Base-by-base conservation (phyloP, 805 yeast species). In the Myxozyma melibiosi region DNA sequence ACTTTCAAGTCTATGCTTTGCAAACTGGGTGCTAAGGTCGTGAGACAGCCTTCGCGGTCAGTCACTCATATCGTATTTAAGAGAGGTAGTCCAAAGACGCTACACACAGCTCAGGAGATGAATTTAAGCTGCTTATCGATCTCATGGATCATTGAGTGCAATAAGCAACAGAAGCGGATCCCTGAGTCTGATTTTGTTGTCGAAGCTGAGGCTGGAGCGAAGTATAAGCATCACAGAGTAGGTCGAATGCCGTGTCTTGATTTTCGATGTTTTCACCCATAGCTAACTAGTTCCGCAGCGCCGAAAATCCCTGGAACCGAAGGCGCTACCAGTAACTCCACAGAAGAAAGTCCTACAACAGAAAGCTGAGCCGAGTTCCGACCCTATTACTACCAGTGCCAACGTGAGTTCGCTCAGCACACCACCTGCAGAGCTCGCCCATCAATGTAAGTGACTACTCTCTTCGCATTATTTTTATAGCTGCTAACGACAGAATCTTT, bases 11-110 rank as follows among this genome's bases (percentile, higher is more conserved):
- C 31, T 4, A 55, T 61, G 28, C 30, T 65, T 11, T 13, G 34
- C 22, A 40, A 43, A 25, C 56, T 65, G 11, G 67, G 68, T 1
- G 66, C 68, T 1, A 50, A 22, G 31, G 40, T 61, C 4, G 47
- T 44, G 18, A 51, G 46, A 35, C 51, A 45, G 31, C 33, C 51
- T 9, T 42, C 55, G 20, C 45, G 54, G 34, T 27, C 9, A 8
- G 53, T 57, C 27, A 63, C 67, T 1, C 68, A 65, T 45, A 33
- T 65, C 16, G 40, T 65, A 11, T 65, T 56, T 31, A 61, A 65
- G 25, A 42, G 53, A 30, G 67, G 67, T 1, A 43, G 56, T 49
- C 55, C 59, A n/a, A 45, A 48, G 42, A 51, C 66, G 5, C 30
- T 55, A 22, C 51, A 43, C 22, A 14, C 18, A 22, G 63, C 67